Evolutionary conservation across 2,329 filamentous ascomycete genomes (phyloP).

Genomic region (Nemania sp.): DNA sequence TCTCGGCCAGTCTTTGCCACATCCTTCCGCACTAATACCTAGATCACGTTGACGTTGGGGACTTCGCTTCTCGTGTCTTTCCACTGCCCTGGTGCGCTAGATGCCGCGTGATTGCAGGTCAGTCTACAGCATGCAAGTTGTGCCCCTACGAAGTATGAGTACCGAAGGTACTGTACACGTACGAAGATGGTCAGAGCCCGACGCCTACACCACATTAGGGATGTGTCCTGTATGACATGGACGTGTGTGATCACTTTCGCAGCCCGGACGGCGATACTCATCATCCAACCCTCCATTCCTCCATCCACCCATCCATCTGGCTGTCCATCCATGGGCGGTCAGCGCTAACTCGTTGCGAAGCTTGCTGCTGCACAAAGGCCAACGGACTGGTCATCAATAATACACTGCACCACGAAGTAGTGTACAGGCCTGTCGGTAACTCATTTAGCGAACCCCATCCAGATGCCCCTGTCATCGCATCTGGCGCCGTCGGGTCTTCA

Average conservation of each 20-base stretch:
- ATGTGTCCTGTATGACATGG: conserved; percentile 4
- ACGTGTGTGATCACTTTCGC: background rate
- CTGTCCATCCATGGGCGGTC: background rate
- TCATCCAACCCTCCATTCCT: no score
- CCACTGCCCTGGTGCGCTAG: conserved; percentile 6
- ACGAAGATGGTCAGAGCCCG: conserved; percentile 5
- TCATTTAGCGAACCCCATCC: conserved; percentile 7
- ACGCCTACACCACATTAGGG: conserved; percentile 3
- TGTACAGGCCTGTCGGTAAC: background rate
- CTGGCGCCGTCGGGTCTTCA: conserved; percentile 20
- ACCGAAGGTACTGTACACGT: no score
- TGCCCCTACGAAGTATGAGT: no score
- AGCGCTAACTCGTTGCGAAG: conserved; percentile 8
- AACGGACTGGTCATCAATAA: conserved; percentile 5
- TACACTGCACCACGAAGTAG: no score
- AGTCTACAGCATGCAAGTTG: conserved; percentile 21
- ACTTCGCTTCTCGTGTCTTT: conserved; percentile 11
- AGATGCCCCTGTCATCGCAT: conserved; percentile 2
- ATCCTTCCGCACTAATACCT: conserved; percentile 26
- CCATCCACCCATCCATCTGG: no score
- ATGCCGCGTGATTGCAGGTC: conserved; percentile 19
- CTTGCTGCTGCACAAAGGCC: conserved; percentile 3
- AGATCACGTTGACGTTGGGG: conserved; percentile 29
- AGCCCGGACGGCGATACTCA: background rate
- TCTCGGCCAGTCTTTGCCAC: conserved; percentile 35